Percentiles rank a stretch among this genome's conserved stretches.
phyloP scores from a whole-genome alignment of 768 basidiomycete species.

The Phlebiopsis gigantea region DNA sequence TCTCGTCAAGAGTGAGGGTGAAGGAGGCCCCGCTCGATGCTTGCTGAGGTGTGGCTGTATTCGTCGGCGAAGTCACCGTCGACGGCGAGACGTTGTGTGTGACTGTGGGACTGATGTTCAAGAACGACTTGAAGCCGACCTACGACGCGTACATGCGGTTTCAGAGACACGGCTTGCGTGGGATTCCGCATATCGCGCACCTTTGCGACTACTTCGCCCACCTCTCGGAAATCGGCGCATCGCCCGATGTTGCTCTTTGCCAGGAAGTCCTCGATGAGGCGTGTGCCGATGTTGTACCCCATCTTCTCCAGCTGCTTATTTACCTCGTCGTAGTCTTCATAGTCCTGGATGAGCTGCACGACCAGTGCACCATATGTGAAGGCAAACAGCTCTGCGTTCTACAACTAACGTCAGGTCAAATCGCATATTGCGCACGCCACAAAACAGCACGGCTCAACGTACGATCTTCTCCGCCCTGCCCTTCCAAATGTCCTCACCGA shows the following conservation, averaged over 20 bases:
- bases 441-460: slow-evolving; percentile 25
- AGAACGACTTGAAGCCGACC: slow-evolving; percentile 98
- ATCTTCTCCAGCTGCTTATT: slow-evolving; percentile 98
- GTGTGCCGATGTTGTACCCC: slow-evolving; percentile 97
- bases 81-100: slow-evolving; percentile 59
- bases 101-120: slow-evolving; percentile 85
- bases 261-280: slow-evolving; percentile 95
- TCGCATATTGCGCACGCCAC: not conserved
- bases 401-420: slow-evolving; percentile 18
- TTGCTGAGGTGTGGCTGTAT: slow-evolving; percentile 32
- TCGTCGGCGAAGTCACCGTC: slow-evolving; percentile 36
- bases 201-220: slow-evolving; percentile 94
- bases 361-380: slow-evolving; percentile 97
- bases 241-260: slow-evolving; percentile 89
- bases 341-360: slow-evolving; percentile 97
- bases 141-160: slow-evolving; percentile 27
- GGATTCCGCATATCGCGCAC: slow-evolving; percentile 37
- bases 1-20: slow-evolving; percentile 87
- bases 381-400: slow-evolving; percentile 98
- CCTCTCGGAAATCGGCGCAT: slow-evolving; percentile 90
- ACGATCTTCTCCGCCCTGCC: slow-evolving; percentile 92
- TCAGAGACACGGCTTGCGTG: not conserved
- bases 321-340: slow-evolving; percentile 93
- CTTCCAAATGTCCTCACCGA: slow-evolving; percentile 97
- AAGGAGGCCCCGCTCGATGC: slow-evolving; percentile 55